Conservation (phyloP, 2,329 filamentous ascomycete genomes). For the Thelonectria rubi region DNA sequence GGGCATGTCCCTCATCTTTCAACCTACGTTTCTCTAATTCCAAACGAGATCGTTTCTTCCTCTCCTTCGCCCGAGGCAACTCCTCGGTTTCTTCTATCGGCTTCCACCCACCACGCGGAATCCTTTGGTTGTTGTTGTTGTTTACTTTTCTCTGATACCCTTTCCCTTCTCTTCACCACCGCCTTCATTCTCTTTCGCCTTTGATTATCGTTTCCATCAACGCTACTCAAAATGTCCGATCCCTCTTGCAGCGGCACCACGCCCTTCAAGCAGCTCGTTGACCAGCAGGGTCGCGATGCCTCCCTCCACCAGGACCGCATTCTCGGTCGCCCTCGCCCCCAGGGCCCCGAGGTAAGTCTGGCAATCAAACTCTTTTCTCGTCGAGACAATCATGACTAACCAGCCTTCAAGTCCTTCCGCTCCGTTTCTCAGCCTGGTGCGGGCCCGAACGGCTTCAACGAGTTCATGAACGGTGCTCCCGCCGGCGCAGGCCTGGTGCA, state of each 20-base stretch:
- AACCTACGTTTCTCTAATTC: not conserved
- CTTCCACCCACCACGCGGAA: not conserved
- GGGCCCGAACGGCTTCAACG: conserved; percentile 46
- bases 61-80: conserved; percentile 1
- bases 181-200: not conserved
- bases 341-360: conserved; percentile 43
- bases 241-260: conserved; percentile 53
- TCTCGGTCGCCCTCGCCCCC: conserved; percentile 42
- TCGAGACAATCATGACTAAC: conserved; percentile 18
- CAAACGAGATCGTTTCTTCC: not conserved
- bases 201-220: not conserved
- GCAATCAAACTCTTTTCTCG: conserved; percentile 22
- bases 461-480: conserved; percentile 47
- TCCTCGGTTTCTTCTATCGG: conserved; percentile 3
- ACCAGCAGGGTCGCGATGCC: conserved; percentile 53
- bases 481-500: conserved; percentile 40
- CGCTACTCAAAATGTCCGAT: conserved; percentile 48
- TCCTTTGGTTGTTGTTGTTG: not conserved
- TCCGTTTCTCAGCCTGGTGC: conserved; percentile 43
- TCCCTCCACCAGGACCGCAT: conserved; percentile 54
- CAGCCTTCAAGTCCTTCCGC: conserved; percentile 46
- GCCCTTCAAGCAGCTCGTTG: conserved; percentile 54
- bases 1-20: not conserved
- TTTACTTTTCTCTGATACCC: not conserved
- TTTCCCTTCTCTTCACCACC: not conserved